A percentile compares a stretch with the other conserved stretches of the same genome.
phyloP scores from a whole-genome alignment of 2,329 filamentous ascomycete species.

The Escovopsis sp. region DNA sequence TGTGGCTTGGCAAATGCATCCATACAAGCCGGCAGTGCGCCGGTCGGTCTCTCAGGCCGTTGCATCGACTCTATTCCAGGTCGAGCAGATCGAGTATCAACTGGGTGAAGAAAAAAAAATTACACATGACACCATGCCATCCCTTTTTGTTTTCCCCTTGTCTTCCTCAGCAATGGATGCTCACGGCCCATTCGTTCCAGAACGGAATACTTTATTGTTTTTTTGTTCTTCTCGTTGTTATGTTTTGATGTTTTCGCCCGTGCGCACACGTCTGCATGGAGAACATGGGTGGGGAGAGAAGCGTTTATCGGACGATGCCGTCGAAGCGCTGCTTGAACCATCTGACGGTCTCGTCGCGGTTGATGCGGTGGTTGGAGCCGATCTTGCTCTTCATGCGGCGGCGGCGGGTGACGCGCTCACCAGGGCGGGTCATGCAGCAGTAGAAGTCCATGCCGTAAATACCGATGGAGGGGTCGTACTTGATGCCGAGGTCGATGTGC shows the following conservation, averaged over 20 bases:
- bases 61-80: constrained; percentile 42
- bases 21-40: constrained; percentile 45
- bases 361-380: constrained; percentile 83
- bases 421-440: constrained; percentile 99
- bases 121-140: constrained; percentile 23
- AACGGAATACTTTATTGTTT: no score
- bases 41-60: constrained; percentile 63
- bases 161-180: no score
- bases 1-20: no score
- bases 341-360: constrained; percentile 87
- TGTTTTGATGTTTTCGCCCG: no score
- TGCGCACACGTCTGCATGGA: neutral
- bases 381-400: constrained; percentile 78
- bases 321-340: constrained; percentile 91
- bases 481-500: constrained; percentile 99
- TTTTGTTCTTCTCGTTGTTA: neutral
- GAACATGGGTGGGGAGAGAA: neutral
- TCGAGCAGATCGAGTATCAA: constrained; percentile 37
- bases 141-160: constrained; percentile 6
- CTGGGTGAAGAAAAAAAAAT: constrained; percentile 12
- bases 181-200: neutral
- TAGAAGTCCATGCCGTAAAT: constrained; percentile 99
- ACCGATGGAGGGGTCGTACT: constrained; percentile 96
- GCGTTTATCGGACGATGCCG: constrained; percentile 90
- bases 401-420: constrained; percentile 93